phyloP scores from a whole-genome alignment of 1,284 basidiomycete species.

The Phaffia rhodozyma region DNA sequence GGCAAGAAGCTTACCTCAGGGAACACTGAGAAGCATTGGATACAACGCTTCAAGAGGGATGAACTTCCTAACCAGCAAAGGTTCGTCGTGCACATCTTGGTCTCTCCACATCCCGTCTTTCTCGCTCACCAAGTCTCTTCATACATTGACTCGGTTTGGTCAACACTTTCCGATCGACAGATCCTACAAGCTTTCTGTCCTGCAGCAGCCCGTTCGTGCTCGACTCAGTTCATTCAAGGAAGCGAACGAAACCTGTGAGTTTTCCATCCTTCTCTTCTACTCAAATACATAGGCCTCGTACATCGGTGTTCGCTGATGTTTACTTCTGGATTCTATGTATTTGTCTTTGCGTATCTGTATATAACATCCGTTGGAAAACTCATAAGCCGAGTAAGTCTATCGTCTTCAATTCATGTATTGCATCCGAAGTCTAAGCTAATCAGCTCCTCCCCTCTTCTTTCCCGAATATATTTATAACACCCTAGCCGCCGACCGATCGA shows the following conservation, averaged over 20 bases:
- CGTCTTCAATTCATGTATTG: background rate
- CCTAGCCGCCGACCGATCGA: constrained; percentile 32
- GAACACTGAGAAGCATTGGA: no score
- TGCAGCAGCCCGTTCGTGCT: constrained; percentile 35
- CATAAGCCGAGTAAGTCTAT: background rate
- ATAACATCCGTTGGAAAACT: constrained; percentile 26
- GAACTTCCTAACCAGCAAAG: no score
- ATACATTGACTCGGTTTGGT: no score
- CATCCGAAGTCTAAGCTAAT: background rate
- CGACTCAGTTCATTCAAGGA: constrained; percentile 38
- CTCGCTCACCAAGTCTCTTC: no score
- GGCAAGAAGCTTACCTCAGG: no score
- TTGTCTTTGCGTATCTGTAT: background rate
- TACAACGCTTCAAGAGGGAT: no score
- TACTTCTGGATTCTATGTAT: background rate
- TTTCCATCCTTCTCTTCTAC: background rate
- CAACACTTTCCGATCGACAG: background rate
- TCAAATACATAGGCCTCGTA: background rate
- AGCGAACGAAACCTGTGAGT: constrained; percentile 38
- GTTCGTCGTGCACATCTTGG: no score
- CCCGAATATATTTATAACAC: background rate
- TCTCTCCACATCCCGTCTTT: no score
- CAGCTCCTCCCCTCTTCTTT: background rate
- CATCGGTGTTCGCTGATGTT: background rate
- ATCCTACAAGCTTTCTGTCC: constrained; percentile 22